A percentile compares a stretch with the other conserved stretches of the same genome.
Evolutionary conservation across 805 yeast genomes (phyloP).

Genomic region (Candida loeiensis): DNA sequence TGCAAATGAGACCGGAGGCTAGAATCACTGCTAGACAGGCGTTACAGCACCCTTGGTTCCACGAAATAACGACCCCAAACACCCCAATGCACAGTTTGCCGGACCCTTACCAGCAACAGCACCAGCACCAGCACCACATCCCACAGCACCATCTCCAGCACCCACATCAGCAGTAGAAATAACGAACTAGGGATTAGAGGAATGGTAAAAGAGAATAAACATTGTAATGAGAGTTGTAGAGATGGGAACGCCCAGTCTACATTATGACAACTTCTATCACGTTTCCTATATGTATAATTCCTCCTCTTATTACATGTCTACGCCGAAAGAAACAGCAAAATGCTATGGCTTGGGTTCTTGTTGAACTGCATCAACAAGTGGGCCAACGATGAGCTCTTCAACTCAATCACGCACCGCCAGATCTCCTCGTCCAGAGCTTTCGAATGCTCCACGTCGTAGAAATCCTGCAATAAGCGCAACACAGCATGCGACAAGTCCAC

Average conservation of each 20-base stretch:
- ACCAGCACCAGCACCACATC: slow-evolving; percentile 12
- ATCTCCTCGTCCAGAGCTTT: slow-evolving; percentile 8
- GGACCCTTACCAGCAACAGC: slow-evolving; percentile 32
- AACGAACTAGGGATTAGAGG: background rate
- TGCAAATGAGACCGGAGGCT: slow-evolving; percentile 61
- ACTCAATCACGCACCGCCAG: slow-evolving; percentile 13
- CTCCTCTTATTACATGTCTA: slow-evolving; percentile 2
- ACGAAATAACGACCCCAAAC: slow-evolving; percentile 54
- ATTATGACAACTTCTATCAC: background rate
- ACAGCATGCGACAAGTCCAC: slow-evolving; percentile 11
- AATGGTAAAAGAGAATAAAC: background rate
- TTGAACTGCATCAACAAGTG: slow-evolving; percentile 15
- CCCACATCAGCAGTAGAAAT: slow-evolving; percentile 5
- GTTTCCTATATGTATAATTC: background rate
- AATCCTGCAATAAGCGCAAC: slow-evolving; percentile 7
- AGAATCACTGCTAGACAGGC: slow-evolving; percentile 60
- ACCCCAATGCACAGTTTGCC: slow-evolving; percentile 31
- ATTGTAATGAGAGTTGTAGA: too few species aligned
- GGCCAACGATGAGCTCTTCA: slow-evolving; percentile 13
- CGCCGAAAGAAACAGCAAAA: slow-evolving; percentile 7
- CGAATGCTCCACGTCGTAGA: slow-evolving; percentile 4
- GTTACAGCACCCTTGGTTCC: slow-evolving; percentile 75
- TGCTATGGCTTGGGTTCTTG: slow-evolving; percentile 7
- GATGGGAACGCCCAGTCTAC: background rate
- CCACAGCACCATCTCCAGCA: slow-evolving; percentile 7